Conservation (phyloP, 75 land plant species). For the Pinus tabuliformis region DNA sequence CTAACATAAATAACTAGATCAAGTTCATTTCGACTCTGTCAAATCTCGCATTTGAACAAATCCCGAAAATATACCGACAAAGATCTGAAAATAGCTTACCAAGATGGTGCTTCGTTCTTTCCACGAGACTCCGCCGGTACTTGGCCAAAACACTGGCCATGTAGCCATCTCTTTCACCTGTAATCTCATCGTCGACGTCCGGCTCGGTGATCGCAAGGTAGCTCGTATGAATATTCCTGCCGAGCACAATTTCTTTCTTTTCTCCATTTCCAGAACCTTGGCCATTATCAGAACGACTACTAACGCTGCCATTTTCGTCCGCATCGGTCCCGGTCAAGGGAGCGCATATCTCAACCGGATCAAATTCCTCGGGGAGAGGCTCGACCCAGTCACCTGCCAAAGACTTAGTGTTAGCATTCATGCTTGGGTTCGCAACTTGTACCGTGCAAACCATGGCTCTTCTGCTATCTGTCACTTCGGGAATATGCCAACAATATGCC, state of each 20-base stretch:
- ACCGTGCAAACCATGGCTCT: too few relatives aligned
- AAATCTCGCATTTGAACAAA: too few relatives aligned
- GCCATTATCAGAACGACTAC: not conserved
- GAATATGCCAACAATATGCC: too few relatives aligned
- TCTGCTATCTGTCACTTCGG: too few relatives aligned
- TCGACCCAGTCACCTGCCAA: conserved; percentile 6
- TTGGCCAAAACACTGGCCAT: conserved; percentile 93
- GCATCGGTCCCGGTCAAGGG: not conserved
- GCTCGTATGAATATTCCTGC: conserved; percentile 76
- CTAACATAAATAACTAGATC: too few relatives aligned
- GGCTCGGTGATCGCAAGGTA: conserved; percentile 80
- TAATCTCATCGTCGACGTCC: conserved; percentile 81
- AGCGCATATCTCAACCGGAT: conserved; percentile 17
- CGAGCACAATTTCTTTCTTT: conserved; percentile 55
- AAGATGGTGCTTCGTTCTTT: conserved; percentile 89
- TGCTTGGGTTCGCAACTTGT: too few relatives aligned
- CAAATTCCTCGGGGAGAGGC: conserved; percentile 31
- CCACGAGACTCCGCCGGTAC: conserved; percentile 69
- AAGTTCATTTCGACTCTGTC: too few relatives aligned
- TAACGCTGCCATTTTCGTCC: not conserved
- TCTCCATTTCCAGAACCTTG: not conserved
- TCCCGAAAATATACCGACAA: too few relatives aligned
- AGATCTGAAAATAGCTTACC: conserved; percentile 33
- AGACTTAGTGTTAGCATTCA: too few relatives aligned
- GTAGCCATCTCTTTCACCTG: conserved; percentile 91